A percentile compares a stretch with the other conserved stretches of the same genome.
Conservation (phyloP, 306 rosid species). For the Acacia crassicarpa region DNA sequence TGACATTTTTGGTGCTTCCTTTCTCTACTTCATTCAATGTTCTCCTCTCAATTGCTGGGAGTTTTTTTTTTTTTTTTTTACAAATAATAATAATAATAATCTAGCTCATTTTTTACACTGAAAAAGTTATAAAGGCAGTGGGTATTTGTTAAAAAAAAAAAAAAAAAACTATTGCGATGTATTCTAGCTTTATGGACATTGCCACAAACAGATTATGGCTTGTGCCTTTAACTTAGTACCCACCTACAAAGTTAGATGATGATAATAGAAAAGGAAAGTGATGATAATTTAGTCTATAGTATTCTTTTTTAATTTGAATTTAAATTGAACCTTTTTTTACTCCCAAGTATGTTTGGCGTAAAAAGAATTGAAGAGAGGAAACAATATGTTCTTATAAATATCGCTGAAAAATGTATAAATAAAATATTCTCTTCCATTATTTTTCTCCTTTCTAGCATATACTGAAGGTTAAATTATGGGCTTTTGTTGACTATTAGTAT, state of each 20-base stretch:
- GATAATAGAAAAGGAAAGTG: neutral
- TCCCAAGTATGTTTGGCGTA: neutral
- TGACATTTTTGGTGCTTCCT: neutral
- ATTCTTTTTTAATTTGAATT: neutral
- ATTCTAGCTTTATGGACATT: too few relatives aligned
- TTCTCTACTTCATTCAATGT: slow-evolving; percentile 11
- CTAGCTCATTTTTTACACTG: neutral
- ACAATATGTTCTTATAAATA: neutral
- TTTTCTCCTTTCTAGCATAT: neutral
- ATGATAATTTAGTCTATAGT: neutral
- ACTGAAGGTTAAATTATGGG: neutral
- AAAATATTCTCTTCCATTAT: neutral
- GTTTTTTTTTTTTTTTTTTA: neutral
- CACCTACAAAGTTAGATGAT: neutral
- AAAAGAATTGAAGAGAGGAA: neutral
- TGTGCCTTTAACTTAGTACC: neutral
- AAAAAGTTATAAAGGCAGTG: neutral
- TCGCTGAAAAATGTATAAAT: neutral
- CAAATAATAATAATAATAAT: neutral
- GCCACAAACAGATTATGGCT: neutral
- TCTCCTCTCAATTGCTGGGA: slow-evolving; percentile 2
- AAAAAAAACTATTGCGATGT: neutral
- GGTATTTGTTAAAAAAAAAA: neutral
- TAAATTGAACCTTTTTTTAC: neutral
- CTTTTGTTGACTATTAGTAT: neutral